These are phyloP conservation scores for Zasmidium citrigriseum DNA, from an alignment of 2,329 filamentous ascomycete genomes.

Conservation along the genomic window DNA sequence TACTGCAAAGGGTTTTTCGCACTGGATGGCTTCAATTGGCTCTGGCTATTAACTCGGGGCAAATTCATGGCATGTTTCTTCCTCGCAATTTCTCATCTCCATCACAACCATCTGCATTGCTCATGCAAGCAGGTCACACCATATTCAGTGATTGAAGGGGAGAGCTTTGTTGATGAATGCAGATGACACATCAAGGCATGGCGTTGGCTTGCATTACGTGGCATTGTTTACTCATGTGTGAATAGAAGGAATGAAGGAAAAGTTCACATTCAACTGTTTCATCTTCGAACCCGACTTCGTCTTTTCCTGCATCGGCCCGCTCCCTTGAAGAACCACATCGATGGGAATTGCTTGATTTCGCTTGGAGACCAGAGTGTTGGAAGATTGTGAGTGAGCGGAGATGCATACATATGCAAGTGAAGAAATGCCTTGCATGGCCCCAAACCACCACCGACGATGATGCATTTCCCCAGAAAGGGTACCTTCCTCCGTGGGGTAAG, in stretches of 20 bases:
- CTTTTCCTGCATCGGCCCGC: neutral
- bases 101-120: conserved; percentile 2
- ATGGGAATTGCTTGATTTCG: neutral
- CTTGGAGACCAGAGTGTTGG: neutral
- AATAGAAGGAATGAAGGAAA: conserved; percentile 7
- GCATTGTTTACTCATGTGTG: conserved; percentile 2
- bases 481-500: too few relatives aligned
- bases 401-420: too few relatives aligned
- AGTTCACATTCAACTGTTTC: neutral
- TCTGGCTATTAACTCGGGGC: neutral
- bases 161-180: too few relatives aligned
- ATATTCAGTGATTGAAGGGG: too few relatives aligned
- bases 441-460: too few relatives aligned
- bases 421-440: too few relatives aligned
- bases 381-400: too few relatives aligned
- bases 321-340: neutral
- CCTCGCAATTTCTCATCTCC: neutral
- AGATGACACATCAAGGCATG: too few relatives aligned
- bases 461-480: too few relatives aligned
- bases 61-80: conserved; percentile 4
- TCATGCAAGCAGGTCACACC: too few relatives aligned
- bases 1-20: conserved; percentile 15
- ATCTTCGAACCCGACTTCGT: neutral
- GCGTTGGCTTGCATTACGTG: neutral
- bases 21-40: conserved; percentile 5